A percentile compares a stretch with the other conserved stretches of the same genome.
These are phyloP conservation scores for Heterococcus sp. DNA, from an alignment of 108 stramenopile genomes.

Conservation along the genomic window DNA sequence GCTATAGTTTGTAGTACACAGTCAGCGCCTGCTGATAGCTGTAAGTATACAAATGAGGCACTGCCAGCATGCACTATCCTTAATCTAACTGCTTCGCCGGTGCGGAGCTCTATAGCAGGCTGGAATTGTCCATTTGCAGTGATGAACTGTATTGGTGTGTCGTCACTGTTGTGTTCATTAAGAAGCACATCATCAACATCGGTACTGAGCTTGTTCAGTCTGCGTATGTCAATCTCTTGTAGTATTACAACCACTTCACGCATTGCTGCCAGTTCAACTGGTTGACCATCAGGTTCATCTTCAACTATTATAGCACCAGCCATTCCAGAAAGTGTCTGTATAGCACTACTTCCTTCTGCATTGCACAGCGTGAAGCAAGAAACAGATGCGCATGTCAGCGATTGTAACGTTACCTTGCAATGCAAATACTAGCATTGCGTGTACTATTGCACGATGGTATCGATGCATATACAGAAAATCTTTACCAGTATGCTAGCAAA, in stretches of 20 bases:
- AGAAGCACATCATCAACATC: not conserved
- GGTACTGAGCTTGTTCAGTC: not conserved
- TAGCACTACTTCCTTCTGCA: constrained; percentile 28
- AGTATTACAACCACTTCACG: constrained; percentile 15
- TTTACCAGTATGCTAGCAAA: not conserved
- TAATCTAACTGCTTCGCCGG: constrained; percentile 37
- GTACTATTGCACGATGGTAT: not conserved
- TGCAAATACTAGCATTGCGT: not conserved
- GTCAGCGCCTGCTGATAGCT: not conserved
- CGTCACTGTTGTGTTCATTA: constrained; percentile 1
- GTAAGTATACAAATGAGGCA: not conserved
- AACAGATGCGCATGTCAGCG: not conserved
- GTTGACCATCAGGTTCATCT: constrained; percentile 11
- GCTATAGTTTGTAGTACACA: constrained; percentile 23
- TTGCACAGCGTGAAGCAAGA: not conserved
- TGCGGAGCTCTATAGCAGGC: constrained; percentile 1
- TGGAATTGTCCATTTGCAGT: constrained; percentile 37
- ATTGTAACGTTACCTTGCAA: not conserved
- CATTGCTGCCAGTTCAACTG: constrained; percentile 14
- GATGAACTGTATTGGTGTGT: constrained; percentile 2
- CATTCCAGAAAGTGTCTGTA: constrained; percentile 39
- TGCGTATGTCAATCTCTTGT: constrained; percentile 7
- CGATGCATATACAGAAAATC: not conserved
- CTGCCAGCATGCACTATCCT: constrained; percentile 33
- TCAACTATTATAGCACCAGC: constrained; percentile 29